These are phyloP conservation scores for Metarhizium album DNA, from an alignment of 2,329 filamentous ascomycete species.

Conservation along the genomic window DNA sequence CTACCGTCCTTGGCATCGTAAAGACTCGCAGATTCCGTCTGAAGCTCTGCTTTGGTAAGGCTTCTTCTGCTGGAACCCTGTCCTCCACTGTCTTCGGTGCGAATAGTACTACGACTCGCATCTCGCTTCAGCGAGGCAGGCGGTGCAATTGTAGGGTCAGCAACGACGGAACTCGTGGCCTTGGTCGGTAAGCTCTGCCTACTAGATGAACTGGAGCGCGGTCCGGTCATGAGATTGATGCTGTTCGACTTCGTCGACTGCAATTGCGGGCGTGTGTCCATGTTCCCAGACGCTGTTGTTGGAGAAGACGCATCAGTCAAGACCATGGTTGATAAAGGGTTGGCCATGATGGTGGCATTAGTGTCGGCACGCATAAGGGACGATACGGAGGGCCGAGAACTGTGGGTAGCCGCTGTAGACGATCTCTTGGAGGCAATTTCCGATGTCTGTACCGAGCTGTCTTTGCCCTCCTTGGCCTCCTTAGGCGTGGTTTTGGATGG, in stretches of 20 bases:
- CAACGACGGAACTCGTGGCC: constrained; percentile 29
- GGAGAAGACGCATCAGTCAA: constrained; percentile 28
- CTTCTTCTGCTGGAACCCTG: constrained; percentile 29
- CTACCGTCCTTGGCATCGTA: constrained; percentile 29
- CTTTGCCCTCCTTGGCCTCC: constrained; percentile 19
- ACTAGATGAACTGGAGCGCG: constrained; percentile 30
- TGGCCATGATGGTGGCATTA: constrained; percentile 17
- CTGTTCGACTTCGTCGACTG: constrained; percentile 38
- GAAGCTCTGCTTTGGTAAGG: constrained; percentile 31
- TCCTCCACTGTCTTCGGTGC: constrained; percentile 32
- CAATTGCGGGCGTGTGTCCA: constrained; percentile 30
- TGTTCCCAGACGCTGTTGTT: constrained; percentile 18
- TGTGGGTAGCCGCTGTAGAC: constrained; percentile 27
- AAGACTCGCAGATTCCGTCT: constrained; percentile 23
- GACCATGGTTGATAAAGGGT: constrained; percentile 19
- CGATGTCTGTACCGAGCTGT: constrained; percentile 19
- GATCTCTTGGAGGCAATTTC: constrained; percentile 31
- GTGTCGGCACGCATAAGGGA: constrained; percentile 33
- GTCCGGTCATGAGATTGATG: constrained; percentile 32
- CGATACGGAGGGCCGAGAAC: constrained; percentile 29
- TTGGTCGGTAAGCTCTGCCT: constrained; percentile 31
- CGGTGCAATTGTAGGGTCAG: constrained; percentile 34
- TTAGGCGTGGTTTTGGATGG: constrained; percentile 25
- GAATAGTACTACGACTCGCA: constrained; percentile 28
- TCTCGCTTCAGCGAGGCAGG: constrained; percentile 42